A percentile compares a stretch with the other conserved stretches of the same genome.
Evolutionary conservation across 1,284 basidiomycete species (phyloP).

Genomic region (Trichosporon ovoides): DNA sequence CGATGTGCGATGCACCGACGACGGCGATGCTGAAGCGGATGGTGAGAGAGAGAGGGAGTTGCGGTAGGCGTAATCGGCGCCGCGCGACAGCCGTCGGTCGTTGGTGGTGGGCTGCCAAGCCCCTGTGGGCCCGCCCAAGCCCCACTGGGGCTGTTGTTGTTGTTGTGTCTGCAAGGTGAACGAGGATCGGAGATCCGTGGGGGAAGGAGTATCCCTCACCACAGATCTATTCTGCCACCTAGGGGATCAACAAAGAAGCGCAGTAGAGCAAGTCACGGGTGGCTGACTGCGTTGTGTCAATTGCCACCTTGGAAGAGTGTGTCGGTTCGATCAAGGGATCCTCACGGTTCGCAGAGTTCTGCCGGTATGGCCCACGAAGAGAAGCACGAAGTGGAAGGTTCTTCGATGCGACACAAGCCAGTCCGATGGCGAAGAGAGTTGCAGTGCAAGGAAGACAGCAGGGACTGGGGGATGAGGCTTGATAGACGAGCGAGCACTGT

Average conservation of each 20-base stretch:
- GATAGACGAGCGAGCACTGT: too few relatives aligned
- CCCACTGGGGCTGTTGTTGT: conserved; percentile 21
- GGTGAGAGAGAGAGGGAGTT: conserved; percentile 20
- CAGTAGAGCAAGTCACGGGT: neutral
- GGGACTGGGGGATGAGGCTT: too few relatives aligned
- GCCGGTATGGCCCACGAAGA: too few relatives aligned
- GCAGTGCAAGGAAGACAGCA: neutral
- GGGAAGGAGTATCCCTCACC: conserved; percentile 8
- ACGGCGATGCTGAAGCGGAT: conserved; percentile 14
- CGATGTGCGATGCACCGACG: conserved; percentile 16
- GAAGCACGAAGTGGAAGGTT: too few relatives aligned
- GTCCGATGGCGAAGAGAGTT: too few relatives aligned
- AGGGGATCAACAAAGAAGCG: neutral
- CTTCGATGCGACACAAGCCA: too few relatives aligned
- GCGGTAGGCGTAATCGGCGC: conserved; percentile 8
- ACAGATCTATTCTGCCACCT: conserved; percentile 14
- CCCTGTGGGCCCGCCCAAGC: conserved; percentile 15
- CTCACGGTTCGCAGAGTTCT: too few relatives aligned
- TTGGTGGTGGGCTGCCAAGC: conserved; percentile 9
- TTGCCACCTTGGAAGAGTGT: neutral
- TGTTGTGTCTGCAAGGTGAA: conserved; percentile 21
- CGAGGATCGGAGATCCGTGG: conserved; percentile 11
- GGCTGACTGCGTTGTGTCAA: neutral
- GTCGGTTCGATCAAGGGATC: neutral
- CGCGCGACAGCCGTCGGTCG: neutral